phyloP scores from a whole-genome alignment of 1,284 basidiomycete genomes.

The Malassezia restricta region DNA sequence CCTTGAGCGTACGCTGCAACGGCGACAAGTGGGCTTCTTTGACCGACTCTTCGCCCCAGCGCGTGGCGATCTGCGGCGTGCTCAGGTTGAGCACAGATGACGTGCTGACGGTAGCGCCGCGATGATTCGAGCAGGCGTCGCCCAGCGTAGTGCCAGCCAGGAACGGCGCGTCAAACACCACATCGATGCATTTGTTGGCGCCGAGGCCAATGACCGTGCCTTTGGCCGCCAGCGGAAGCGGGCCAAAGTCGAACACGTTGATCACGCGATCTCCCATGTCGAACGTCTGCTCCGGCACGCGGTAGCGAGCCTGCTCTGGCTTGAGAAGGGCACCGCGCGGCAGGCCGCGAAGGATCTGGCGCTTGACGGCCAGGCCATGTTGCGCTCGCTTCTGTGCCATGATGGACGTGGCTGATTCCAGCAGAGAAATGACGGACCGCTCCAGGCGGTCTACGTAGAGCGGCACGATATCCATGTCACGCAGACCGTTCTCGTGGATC shows the following conservation, averaged over 20 bases:
- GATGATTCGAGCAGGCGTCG: conserved; percentile 48
- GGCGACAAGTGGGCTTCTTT: neutral
- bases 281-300: conserved; percentile 82
- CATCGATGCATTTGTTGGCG: conserved; percentile 64
- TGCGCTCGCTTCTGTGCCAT: conserved; percentile 46
- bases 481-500: conserved; percentile 73
- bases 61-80: conserved; percentile 31
- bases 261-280: conserved; percentile 84
- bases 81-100: conserved; percentile 39
- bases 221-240: conserved; percentile 77
- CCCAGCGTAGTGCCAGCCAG: conserved; percentile 78
- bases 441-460: conserved; percentile 81
- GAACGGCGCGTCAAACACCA: conserved; percentile 93
- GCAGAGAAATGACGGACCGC: conserved; percentile 50
- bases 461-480: conserved; percentile 82
- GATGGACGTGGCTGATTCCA: conserved; percentile 62
- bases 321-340: conserved; percentile 90
- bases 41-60: conserved; percentile 4
- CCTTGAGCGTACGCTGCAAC: conserved; percentile 10
- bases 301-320: conserved; percentile 76
- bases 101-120: conserved; percentile 27
- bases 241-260: conserved; percentile 85
- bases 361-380: conserved; percentile 57
- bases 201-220: conserved; percentile 83
- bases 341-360: conserved; percentile 75